Conservation (phyloP, 768 basidiomycete genomes). For the Neoboletus magnificus region DNA sequence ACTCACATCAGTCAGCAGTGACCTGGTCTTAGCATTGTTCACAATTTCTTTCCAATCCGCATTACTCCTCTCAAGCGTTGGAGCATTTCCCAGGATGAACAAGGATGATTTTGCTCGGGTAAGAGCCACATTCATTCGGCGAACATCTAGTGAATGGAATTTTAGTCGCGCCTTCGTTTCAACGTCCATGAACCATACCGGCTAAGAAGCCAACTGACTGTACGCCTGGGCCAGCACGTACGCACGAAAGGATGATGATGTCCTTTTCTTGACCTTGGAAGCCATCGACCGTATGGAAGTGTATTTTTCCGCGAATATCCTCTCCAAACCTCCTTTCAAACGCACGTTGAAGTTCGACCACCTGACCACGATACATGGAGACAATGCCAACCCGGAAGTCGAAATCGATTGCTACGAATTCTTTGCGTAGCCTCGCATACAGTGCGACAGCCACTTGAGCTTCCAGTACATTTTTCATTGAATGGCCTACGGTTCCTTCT, state of each 20-base stretch:
- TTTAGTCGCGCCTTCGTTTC: constrained; percentile 1
- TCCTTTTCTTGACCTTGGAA: constrained; percentile 99
- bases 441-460: constrained; percentile 72
- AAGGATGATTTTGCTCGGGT: constrained; percentile 95
- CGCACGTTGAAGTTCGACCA: constrained; percentile 63
- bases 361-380: constrained; percentile 93
- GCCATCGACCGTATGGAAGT: constrained; percentile 98
- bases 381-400: constrained; percentile 68
- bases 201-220: constrained; percentile 84
- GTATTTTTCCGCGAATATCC: constrained; percentile 65
- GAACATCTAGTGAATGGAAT: constrained; percentile 46
- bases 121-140: constrained; percentile 98
- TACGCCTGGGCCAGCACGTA: constrained; percentile 86
- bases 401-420: constrained; percentile 56
- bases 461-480: constrained; percentile 74
- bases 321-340: constrained; percentile 73
- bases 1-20: constrained; percentile 59
- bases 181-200: constrained; percentile 40
- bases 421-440: constrained; percentile 64
- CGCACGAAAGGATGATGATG: constrained; percentile 95
- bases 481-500: constrained; percentile 50
- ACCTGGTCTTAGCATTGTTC: constrained; percentile 65
- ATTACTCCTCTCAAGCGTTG: constrained; percentile 87
- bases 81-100: constrained; percentile 87
- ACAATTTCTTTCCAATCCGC: constrained; percentile 76